Percentiles rank a stretch among this genome's conserved stretches.
Conservation (phyloP, 306 rosid genomes). For the Myrica gale region DNA sequence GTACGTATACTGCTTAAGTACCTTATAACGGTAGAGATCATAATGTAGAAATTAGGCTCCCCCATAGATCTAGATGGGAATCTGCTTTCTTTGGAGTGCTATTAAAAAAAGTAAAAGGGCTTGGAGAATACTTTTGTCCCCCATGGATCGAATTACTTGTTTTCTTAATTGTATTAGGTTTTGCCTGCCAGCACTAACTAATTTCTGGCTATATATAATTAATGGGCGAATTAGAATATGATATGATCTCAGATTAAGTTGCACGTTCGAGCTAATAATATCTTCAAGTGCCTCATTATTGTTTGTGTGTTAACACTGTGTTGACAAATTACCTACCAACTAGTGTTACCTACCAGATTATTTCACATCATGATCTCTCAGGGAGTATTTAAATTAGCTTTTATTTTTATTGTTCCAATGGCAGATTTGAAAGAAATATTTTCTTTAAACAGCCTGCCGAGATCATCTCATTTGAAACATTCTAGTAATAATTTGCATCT, state of each 20-base stretch:
- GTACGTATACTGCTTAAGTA: background rate
- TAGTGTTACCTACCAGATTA: too few relatives aligned
- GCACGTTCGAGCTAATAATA: slow-evolving; percentile 2
- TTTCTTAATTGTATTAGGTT: background rate
- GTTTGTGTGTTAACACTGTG: too few relatives aligned
- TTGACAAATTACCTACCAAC: too few relatives aligned
- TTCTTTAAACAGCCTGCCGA: too few relatives aligned
- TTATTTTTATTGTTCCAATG: too few relatives aligned
- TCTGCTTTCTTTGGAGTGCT: slow-evolving; percentile 12
- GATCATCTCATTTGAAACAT: too few relatives aligned
- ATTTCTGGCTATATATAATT: background rate
- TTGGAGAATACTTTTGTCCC: background rate
- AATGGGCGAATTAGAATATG: background rate
- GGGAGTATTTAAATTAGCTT: too few relatives aligned
- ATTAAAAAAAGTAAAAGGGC: background rate
- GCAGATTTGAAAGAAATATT: too few relatives aligned
- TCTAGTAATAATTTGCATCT: too few relatives aligned
- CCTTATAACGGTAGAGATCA: slow-evolving; percentile 8
- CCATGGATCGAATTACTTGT: background rate
- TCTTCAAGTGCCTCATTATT: background rate
- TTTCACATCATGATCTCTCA: too few relatives aligned
- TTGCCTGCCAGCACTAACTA: background rate
- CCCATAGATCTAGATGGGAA: slow-evolving; percentile 4
- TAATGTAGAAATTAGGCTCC: background rate
- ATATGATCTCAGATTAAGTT: background rate